Evolutionary conservation across 495 filamentous ascomycete species (phyloP).

Genomic region (Wilcoxina mikolae): DNA sequence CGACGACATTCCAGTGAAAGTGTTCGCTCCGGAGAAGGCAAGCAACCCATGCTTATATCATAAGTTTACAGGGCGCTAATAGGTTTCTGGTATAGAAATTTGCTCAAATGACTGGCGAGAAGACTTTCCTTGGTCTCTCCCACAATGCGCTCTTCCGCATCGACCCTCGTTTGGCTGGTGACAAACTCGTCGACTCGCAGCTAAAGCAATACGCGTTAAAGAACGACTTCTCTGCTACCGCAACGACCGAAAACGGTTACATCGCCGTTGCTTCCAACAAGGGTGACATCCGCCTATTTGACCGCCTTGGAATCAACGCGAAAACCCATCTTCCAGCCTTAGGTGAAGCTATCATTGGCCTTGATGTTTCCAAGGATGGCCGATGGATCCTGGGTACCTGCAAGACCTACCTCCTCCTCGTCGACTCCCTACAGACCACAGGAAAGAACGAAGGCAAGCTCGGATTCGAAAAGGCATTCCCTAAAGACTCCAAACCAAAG

Average conservation of each 20-base stretch:
- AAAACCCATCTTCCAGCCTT: constrained; percentile 95
- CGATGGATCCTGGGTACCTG: constrained; percentile 92
- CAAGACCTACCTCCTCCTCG: constrained; percentile 82
- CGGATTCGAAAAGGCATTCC: constrained; percentile 87
- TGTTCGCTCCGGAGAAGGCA: constrained; percentile 77
- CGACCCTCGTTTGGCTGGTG: constrained; percentile 77
- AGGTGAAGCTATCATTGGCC: constrained; percentile 84
- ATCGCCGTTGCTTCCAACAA: constrained; percentile 95
- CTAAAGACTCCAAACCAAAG: constrained; percentile 82
- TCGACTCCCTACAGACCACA: constrained; percentile 76
- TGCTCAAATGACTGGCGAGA: constrained; percentile 87
- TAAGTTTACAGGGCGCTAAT: constrained; percentile 19
- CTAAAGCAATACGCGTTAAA: constrained; percentile 92
- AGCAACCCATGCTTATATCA: constrained; percentile 12
- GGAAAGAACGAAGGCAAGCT: constrained; percentile 97
- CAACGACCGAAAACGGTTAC: constrained; percentile 90
- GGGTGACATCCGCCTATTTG: constrained; percentile 92
- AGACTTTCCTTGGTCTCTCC: constrained; percentile 85
- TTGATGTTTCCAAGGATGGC: constrained; percentile 88
- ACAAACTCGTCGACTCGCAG: constrained; percentile 82
- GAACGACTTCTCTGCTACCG: constrained; percentile 87
- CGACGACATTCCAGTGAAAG: constrained; percentile 82
- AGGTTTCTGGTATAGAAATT: constrained; percentile 80
- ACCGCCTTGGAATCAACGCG: constrained; percentile 88
- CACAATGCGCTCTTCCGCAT: constrained; percentile 85